phyloP scores from a whole-genome alignment of 345 rosid species.

The Adansonia digitata region DNA sequence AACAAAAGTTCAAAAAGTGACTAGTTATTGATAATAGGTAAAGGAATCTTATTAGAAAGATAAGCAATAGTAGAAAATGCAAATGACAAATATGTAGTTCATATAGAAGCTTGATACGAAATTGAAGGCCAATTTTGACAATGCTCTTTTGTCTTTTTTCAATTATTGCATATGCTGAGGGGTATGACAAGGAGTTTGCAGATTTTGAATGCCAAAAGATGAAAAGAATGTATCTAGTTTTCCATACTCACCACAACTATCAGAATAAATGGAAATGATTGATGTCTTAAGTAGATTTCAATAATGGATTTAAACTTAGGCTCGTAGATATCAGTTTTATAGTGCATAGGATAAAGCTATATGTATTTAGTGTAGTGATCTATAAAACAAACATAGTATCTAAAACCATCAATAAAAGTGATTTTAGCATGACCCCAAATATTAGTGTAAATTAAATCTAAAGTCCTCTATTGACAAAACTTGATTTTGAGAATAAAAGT shows the following conservation, averaged over 20 bases:
- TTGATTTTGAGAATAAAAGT: neutral
- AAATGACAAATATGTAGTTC: neutral
- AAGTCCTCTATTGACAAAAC: neutral
- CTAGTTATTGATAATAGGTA: too few species aligned
- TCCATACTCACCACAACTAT: neutral
- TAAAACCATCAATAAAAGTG: neutral
- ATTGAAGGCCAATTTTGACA: neutral
- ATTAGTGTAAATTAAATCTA: neutral
- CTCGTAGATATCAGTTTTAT: too few species aligned
- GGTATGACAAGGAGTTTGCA: neutral
- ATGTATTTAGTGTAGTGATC: too few species aligned
- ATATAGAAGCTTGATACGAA: neutral
- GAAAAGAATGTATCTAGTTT: neutral
- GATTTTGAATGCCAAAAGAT: neutral
- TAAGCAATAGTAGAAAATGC: too few species aligned
- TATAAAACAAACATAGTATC: too few species aligned
- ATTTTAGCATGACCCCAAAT: neutral
- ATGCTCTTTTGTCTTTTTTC: neutral
- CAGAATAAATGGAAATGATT: neutral
- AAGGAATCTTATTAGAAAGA: too few species aligned
- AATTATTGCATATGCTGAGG: neutral
- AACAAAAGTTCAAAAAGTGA: too few species aligned
- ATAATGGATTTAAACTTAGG: neutral
- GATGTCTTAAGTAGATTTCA: neutral
- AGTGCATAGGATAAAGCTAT: too few species aligned